Conservation (phyloP, 306 rosid genomes). For the Adenanthera pavonina region DNA sequence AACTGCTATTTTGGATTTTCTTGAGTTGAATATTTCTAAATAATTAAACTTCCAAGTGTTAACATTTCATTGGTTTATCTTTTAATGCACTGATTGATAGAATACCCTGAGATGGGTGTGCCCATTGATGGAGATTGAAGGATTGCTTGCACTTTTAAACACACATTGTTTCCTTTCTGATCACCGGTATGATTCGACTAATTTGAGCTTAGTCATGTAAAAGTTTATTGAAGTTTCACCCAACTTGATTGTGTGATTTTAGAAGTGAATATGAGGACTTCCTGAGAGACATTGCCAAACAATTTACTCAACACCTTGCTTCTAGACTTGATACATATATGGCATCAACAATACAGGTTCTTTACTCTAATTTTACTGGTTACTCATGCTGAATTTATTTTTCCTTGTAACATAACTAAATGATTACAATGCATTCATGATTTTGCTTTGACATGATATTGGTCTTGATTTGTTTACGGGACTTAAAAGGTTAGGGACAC, state of each 20-base stretch:
- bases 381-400: neutral
- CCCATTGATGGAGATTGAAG: constrained; percentile 74
- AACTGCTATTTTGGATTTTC: constrained; percentile 40
- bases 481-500: constrained; percentile 15
- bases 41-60: constrained; percentile 14
- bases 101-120: constrained; percentile 70
- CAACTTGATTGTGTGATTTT: constrained; percentile 36
- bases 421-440: constrained; percentile 13
- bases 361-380: neutral
- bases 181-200: constrained; percentile 66
- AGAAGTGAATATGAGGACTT: constrained; percentile 87
- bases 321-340: constrained; percentile 83
- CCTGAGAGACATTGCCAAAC: constrained; percentile 79
- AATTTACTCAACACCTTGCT: constrained; percentile 72
- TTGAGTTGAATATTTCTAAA: constrained; percentile 4
- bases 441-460: neutral
- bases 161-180: constrained; percentile 78
- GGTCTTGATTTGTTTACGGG: neutral
- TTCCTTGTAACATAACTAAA: neutral
- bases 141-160: constrained; percentile 60
- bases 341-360: constrained; percentile 84
- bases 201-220: constrained; percentile 26
- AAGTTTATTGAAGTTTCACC: neutral
- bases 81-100: constrained; percentile 43
- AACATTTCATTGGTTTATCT: constrained; percentile 29